Evolutionary conservation across 2,329 filamentous ascomycete genomes (phyloP), one percentile per base, ranked within the genome.

Genomic region (Mollisia scopiformis): DNA sequence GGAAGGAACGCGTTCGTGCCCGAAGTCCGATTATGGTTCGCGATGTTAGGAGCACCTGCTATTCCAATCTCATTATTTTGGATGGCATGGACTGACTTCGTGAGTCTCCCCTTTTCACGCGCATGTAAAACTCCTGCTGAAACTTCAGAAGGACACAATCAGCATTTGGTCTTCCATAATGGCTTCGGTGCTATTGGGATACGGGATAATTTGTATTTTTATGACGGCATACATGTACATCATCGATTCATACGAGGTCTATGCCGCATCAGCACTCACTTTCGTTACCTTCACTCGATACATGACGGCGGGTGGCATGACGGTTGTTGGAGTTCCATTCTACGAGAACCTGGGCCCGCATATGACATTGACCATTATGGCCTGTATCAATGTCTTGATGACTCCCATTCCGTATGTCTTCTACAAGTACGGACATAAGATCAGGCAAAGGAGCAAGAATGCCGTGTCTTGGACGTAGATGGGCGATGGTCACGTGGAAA

Each of bases 161-260:
- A 30, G 73, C 13, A 73, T 76, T 53, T 81, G 79, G 79, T 78
- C 76, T 0, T 70, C 72, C 11, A 74, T 81, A 2, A 64, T 77
- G 1, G 77, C 77, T 0, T 71, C 71, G 0, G 71, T 66, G 0
- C 27, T 79, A 0, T 78, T 81, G 10, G 78, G 79, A 1, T 79
- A 75, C 39, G 75, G 74, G 1, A 70, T 80, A 50, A 75, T 75
- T 13, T 73, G 74, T 16, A 76, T 79, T 52, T 78, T 75, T 63
- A 72, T 75, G 52, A 72, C 69, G 6, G 60, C 61, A 10, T 81
- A 61, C 75, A 80, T 50, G 80, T 83, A 76, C 77, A 82, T 80
- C 74, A 78, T 57, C 67, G 73, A 77, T 61, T 72, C 69, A n/a
- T 79, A 78, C 59, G 72, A 70, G 25, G 68, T 67, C 7, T 75